A percentile compares a stretch with the other conserved stretches of the same genome.
These are phyloP conservation scores for Leccinum pachyderme DNA, from an alignment of 1,284 basidiomycete genomes.

Conservation along the genomic window DNA sequence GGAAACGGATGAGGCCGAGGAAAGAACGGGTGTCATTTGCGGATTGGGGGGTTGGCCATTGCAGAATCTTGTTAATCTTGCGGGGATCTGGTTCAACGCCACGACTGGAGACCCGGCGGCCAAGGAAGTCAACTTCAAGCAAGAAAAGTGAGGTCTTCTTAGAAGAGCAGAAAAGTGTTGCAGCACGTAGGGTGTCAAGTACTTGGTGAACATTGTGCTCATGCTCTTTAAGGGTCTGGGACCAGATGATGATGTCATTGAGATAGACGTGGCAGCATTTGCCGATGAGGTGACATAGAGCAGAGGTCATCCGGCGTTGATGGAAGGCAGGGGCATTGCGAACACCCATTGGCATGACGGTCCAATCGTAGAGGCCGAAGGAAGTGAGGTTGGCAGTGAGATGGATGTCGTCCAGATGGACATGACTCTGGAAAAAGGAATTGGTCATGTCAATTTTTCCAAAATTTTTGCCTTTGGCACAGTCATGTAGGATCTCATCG, in stretches of 20 bases:
- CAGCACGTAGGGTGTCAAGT: not conserved
- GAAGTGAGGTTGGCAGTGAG: conserved; percentile 11
- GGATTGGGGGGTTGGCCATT: conserved; percentile 34
- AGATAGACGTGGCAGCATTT: not conserved
- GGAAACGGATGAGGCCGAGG: conserved; percentile 38
- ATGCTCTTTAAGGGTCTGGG: not conserved
- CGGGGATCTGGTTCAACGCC: not conserved
- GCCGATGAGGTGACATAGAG: not conserved
- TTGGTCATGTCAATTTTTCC: not conserved
- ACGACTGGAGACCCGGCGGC: not conserved
- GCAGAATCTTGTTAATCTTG: not conserved
- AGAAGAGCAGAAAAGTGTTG: not conserved
- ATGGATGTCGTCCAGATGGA: conserved; percentile 33
- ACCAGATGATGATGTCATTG: not conserved
- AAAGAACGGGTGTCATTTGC: conserved; percentile 34
- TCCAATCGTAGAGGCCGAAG: conserved; percentile 7
- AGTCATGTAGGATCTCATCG: not conserved
- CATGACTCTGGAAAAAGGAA: conserved; percentile 35
- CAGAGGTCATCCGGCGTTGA: not conserved
- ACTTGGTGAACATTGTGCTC: not conserved
- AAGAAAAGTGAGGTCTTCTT: not conserved
- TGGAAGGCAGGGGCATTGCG: not conserved
- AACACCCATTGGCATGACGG: not conserved
- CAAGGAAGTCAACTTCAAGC: not conserved
- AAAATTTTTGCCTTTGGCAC: not conserved